Conservation (phyloP, 371 early-diverging fungal species). For the Capniomyces stellatus region DNA sequence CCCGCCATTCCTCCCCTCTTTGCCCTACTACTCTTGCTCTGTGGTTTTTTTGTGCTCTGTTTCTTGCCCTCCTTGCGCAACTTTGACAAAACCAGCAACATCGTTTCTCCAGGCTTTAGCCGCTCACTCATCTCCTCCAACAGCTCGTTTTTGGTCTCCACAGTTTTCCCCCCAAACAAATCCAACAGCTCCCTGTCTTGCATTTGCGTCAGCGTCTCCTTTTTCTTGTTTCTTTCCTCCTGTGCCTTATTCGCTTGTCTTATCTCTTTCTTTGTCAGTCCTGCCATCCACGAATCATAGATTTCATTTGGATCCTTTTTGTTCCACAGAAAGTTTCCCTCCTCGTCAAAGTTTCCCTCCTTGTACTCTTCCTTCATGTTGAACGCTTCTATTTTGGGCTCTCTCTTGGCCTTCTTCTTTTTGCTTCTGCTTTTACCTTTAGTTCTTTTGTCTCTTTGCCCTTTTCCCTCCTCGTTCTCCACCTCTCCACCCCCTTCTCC, state of each 20-base stretch:
- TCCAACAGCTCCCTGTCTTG: constrained; percentile 24
- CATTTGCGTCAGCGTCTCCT: constrained; percentile 40
- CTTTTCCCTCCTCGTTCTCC: constrained; percentile 11
- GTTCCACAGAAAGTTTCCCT: constrained; percentile 62
- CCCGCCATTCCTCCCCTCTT: constrained; percentile 9
- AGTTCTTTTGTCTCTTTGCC: constrained; percentile 7
- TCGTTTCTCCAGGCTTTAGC: constrained; percentile 50
- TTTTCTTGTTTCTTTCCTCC: constrained; percentile 46
- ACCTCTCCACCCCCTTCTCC: constrained; percentile 1
- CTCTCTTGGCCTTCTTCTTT: constrained; percentile 17
- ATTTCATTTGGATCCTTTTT: constrained; percentile 62
- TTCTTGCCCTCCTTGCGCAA: constrained; percentile 39
- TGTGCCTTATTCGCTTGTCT: constrained; percentile 44
- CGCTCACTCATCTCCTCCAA: constrained; percentile 39
- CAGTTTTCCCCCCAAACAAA: constrained; percentile 6
- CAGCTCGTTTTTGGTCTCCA: constrained; percentile 30
- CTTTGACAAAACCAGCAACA: constrained; percentile 43
- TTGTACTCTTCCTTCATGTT: constrained; percentile 78
- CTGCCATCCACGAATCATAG: constrained; percentile 77
- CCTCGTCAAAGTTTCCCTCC: constrained; percentile 66
- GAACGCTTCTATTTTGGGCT: constrained; percentile 53
- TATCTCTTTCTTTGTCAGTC: constrained; percentile 56
- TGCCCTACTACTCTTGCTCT: background rate
- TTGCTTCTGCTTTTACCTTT: constrained; percentile 11
- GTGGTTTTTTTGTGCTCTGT: constrained; percentile 31